These are phyloP conservation scores for Endocalyx cinctus DNA, from an alignment of 2,329 filamentous ascomycete genomes.

Conservation along the genomic window DNA sequence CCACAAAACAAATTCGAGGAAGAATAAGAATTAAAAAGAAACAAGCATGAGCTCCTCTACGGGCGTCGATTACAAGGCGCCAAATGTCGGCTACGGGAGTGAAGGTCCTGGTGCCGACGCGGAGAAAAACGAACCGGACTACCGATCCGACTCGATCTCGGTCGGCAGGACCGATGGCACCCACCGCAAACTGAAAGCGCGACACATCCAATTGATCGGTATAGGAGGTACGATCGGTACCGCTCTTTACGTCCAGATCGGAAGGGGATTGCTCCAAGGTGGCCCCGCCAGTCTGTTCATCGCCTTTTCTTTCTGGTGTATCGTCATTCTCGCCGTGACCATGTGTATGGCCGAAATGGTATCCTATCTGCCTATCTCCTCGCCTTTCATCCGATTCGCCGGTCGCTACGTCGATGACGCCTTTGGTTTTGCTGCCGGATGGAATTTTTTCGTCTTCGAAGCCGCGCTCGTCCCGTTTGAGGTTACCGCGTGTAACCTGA, in stretches of 20 bases:
- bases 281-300: slow-evolving; percentile 55
- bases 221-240: slow-evolving; percentile 64
- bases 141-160: slow-evolving; percentile 14
- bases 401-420: slow-evolving; percentile 72
- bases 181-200: slow-evolving; percentile 49
- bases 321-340: slow-evolving; percentile 56
- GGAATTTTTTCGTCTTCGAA: slow-evolving; percentile 71
- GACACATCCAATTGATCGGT: slow-evolving; percentile 56
- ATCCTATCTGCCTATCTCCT: slow-evolving; percentile 70
- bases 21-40: too few species aligned
- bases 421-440: slow-evolving; percentile 67
- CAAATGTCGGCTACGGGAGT: too few species aligned
- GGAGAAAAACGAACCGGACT: too few species aligned
- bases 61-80: too few species aligned
- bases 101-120: too few species aligned
- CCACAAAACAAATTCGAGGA: too few species aligned
- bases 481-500: slow-evolving; percentile 59
- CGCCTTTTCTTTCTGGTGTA: slow-evolving; percentile 59
- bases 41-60: too few species aligned
- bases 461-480: slow-evolving; percentile 65
- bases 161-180: slow-evolving; percentile 35
- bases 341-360: slow-evolving; percentile 70
- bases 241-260: slow-evolving; percentile 56
- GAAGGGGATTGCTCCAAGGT: slow-evolving; percentile 51
- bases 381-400: slow-evolving; percentile 73